Evolutionary conservation across 768 basidiomycete species (phyloP), one percentile per base, ranked within the genome.

Genomic region (Dioszegia hungarica): DNA sequence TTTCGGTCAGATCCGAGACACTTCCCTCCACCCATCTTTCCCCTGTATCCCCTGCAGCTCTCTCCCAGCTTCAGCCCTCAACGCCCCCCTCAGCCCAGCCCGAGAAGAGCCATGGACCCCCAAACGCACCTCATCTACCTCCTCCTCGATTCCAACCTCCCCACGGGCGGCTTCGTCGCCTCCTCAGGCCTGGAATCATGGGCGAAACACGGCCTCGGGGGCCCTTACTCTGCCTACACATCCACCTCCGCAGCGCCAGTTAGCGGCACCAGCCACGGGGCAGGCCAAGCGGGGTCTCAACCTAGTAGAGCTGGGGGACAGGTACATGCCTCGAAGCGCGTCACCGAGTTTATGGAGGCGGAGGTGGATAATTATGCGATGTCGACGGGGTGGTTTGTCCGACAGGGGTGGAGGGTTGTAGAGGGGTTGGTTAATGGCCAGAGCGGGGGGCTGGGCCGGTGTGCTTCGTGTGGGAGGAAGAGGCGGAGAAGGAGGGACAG

Each of bases 131-230:
- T 75, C 47, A 61, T 75, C 38, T 75, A 66, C 59, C 60, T 74
- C 56, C 67, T 75, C 10, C 66, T 74, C 29, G 91, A 94, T 78
- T 88, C 89, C 60, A 97, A 94, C 75, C 84, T 99, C 2, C 95
- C 95, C 1, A 98, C 94, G 0, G 95, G 95, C 33, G 87, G 94
- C 1, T 99, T 99, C 75, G 89, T 97, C 57, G 89, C 93, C 0
- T 95, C 92, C 0, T 83, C 89, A 2, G 94, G 94, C 1, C 82
- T 98, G 58, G 94, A 99, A 70, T 90, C 91, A 4, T 92, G 85
- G 72, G 77, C 84, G 37, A 86, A 87, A 25, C 95, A 99, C 73
- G 95, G 91, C 0, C 88, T 93, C 68, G 60, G 79, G 31, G 54
- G 65, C 2, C 14, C 22, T 29, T 31, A 20, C 8, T 24, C 52